Percentiles rank a stretch among this genome's conserved stretches.
Conservation (phyloP, 2,329 filamentous ascomycete genomes). For the Aspergillus clavatus region DNA sequence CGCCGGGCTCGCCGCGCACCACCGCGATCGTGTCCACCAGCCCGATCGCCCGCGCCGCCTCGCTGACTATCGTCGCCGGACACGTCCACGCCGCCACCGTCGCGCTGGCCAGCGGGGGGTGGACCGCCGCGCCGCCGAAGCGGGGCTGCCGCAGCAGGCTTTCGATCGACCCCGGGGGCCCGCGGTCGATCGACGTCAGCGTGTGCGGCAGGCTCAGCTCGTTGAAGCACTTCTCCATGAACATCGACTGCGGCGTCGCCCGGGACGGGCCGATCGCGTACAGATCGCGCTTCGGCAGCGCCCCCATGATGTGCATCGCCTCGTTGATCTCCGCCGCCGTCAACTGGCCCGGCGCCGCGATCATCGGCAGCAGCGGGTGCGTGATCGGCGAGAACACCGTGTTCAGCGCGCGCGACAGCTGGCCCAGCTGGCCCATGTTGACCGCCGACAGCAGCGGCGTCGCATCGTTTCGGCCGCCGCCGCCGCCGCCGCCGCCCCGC, state of each 20-base stretch:
- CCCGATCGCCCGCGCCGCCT: constrained; percentile 72
- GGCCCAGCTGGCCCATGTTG: constrained; percentile 83
- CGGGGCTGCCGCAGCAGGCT: constrained; percentile 65
- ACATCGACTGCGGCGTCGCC: constrained; percentile 72
- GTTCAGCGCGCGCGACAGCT: constrained; percentile 77
- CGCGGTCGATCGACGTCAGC: constrained; percentile 69
- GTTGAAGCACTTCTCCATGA: constrained; percentile 80
- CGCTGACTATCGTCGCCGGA: constrained; percentile 62
- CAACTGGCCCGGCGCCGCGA: constrained; percentile 80
- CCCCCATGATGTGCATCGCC: constrained; percentile 71
- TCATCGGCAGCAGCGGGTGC: constrained; percentile 75
- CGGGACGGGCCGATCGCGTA: constrained; percentile 72
- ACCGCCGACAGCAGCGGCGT: constrained; percentile 77
- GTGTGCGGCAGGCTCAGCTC: constrained; percentile 81
- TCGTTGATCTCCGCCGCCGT: constrained; percentile 81
- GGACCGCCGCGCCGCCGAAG: constrained; percentile 79
- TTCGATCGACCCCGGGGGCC: constrained; percentile 63
- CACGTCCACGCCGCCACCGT: constrained; percentile 56
- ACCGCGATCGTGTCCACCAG: constrained; percentile 78
- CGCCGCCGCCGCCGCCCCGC: constrained; percentile 57
- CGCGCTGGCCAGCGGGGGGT: constrained; percentile 66
- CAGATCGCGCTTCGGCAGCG: constrained; percentile 72
- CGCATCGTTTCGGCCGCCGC: too few species aligned
- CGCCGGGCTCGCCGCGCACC: constrained; percentile 35
- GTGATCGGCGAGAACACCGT: constrained; percentile 85